Evolutionary conservation across 1,139 yeast species (phyloP).

Genomic region (Tardiomyces depauwii): DNA sequence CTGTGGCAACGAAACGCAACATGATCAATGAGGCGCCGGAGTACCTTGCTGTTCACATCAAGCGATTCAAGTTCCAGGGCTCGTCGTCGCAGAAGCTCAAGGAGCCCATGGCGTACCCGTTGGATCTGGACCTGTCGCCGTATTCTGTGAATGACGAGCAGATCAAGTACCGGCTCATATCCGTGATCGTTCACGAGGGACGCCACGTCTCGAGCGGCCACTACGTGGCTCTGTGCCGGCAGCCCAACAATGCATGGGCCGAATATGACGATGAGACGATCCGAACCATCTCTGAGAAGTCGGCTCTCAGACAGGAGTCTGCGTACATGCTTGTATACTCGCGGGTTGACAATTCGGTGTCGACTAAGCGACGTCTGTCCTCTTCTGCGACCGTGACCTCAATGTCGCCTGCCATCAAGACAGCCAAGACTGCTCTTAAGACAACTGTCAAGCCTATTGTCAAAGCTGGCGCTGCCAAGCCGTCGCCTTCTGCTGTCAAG

Average conservation of each 20-base stretch:
- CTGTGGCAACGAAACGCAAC: conserved; percentile 67
- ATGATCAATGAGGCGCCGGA: conserved; percentile 80
- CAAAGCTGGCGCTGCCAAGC: no score
- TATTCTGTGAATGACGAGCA: conserved; percentile 39
- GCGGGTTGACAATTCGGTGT: conserved; percentile 14
- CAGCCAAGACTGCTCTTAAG: not conserved
- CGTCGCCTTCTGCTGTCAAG: no score
- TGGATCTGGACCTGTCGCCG: conserved; percentile 58
- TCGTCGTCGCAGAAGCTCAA: conserved; percentile 68
- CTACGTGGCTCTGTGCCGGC: conserved; percentile 81
- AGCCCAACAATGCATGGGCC: conserved; percentile 79
- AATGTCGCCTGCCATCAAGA: not conserved
- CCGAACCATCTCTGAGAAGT: conserved; percentile 58
- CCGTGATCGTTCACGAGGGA: conserved; percentile 92
- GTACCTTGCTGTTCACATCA: conserved; percentile 73
- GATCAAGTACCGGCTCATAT: conserved; percentile 59
- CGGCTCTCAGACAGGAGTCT: conserved; percentile 58
- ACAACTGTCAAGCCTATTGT: no score
- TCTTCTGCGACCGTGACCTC: not conserved
- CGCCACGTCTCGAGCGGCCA: conserved; percentile 90
- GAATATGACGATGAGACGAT: conserved; percentile 90
- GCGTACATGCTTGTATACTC: conserved; percentile 87
- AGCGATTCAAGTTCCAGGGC: conserved; percentile 75
- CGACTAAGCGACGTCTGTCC: not conserved
- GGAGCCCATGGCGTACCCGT: conserved; percentile 73